Percentiles rank a stretch among this genome's conserved stretches.
phyloP scores from a whole-genome alignment of 495 filamentous ascomycete species.

The Sphaerosporella brunnea region DNA sequence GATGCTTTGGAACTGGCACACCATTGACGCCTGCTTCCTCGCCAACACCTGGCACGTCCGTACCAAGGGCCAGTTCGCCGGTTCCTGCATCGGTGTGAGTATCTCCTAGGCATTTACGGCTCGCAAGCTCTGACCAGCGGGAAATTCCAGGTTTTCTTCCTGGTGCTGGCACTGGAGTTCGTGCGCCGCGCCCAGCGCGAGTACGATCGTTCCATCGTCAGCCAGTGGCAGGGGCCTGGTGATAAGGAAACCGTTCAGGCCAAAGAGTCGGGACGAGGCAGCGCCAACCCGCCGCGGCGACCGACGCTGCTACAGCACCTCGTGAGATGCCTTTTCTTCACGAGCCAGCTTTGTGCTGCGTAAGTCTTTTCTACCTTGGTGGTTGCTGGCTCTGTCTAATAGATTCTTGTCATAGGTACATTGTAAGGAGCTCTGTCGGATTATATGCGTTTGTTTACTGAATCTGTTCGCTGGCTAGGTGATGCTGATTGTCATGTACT shows the following conservation, averaged over 20 bases:
- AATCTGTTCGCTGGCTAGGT: neutral
- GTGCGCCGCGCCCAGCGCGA: constrained; percentile 40
- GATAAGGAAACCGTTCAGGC: neutral
- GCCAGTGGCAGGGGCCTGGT: constrained; percentile 14
- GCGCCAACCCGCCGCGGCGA: too few relatives aligned
- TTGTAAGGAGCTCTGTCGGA: too few relatives aligned
- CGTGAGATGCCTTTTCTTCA: constrained; percentile 45
- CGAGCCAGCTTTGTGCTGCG: constrained; percentile 48
- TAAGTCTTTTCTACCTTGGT: neutral
- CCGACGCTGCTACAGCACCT: constrained; percentile 40
- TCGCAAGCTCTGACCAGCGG: neutral
- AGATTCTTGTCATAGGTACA: too few relatives aligned
- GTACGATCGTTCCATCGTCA: constrained; percentile 44
- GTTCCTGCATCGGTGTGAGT: constrained; percentile 47
- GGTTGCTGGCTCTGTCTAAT: too few relatives aligned
- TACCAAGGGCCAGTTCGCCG: constrained; percentile 44
- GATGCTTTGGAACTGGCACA: constrained; percentile 72
- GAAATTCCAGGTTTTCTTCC: constrained; percentile 21
- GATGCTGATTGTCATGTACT: constrained; percentile 25
- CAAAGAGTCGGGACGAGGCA: neutral
- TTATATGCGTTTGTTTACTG: too few relatives aligned
- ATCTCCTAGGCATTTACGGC: constrained; percentile 25
- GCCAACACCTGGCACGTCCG: constrained; percentile 45
- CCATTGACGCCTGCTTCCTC: constrained; percentile 51
- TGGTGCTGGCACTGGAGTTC: constrained; percentile 34